A percentile compares a stretch with the other conserved stretches of the same genome.
phyloP scores from a whole-genome alignment of 2,329 filamentous ascomycete species.

The Alternaria angustiovoidea region DNA sequence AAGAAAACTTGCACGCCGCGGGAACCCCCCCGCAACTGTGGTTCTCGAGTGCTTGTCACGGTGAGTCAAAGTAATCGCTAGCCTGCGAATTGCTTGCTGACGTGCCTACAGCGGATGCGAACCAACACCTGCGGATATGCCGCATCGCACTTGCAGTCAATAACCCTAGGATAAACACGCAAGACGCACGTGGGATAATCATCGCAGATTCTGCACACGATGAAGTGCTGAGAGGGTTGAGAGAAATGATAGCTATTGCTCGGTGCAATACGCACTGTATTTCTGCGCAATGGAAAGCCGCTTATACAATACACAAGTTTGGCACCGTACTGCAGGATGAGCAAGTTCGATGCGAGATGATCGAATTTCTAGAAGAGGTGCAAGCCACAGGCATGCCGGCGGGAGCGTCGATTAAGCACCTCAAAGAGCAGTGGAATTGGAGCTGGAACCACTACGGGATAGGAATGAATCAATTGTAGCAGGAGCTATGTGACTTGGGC shows the following conservation, averaged over 20 bases:
- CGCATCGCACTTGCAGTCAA: conserved; percentile 21
- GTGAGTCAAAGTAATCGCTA: conserved; percentile 11
- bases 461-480: conserved; percentile 3
- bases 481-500: neutral
- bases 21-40: conserved; percentile 26
- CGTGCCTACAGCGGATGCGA: conserved; percentile 20
- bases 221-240: conserved; percentile 18
- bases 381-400: conserved; percentile 26
- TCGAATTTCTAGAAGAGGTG: conserved; percentile 30
- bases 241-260: conserved; percentile 26
- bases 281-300: conserved; percentile 18
- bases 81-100: neutral
- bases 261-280: conserved; percentile 23
- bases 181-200: neutral
- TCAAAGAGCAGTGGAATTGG: conserved; percentile 25
- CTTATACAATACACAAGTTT: conserved; percentile 25
- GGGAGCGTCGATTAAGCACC: conserved; percentile 13
- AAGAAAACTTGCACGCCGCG: conserved; percentile 1
- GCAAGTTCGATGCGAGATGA: conserved; percentile 20
- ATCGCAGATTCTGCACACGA: neutral
- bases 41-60: conserved; percentile 23
- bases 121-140: conserved; percentile 28
- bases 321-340: conserved; percentile 15
- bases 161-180: conserved; percentile 2
- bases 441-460: neutral